Base-by-base conservation (phyloP, 2,329 filamentous ascomycete genomes). In the Aspergillus udagawae region DNA sequence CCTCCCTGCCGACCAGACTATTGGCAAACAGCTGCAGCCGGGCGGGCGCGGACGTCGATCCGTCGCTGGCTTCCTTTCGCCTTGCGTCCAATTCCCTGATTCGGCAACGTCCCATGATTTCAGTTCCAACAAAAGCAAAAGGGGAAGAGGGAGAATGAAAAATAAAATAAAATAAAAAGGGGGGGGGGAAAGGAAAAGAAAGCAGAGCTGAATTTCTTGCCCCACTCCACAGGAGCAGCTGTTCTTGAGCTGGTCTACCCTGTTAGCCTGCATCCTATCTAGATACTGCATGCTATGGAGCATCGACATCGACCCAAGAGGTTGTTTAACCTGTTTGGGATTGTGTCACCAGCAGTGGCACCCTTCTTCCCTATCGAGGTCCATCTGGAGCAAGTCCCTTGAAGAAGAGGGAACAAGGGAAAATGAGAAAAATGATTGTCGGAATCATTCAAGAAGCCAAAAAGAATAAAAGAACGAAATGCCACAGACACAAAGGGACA, bases 31-130 rank as follows among this genome's bases (percentile, higher is more conserved):
- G 67, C 66, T 65, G 67, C 59, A 59, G 21, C 60, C 57, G 63
- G 60, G 53, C 66, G 66, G 67, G 65, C 65, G 57, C 68, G 69
- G 64, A 65, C 67, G 71, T 73, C 71, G 71, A 73, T 72, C 71
- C 65, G 64, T 65, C 51, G 57, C 59, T 65, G 64, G 62, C 63
- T 67, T 67, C 62, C 61, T 62, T 55, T 62, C 59, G 63, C 70
- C 67, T 72, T 72, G 63, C 68, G 61, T 69, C 63, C 57, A 49
- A 54, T 44, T 57, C 58, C 58, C 62, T 68, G 67, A 70, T 73
- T 70, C 44, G 64, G 67, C 56, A 7, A 38, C 32, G 17, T 38
- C 32, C 32, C 32, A 63, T 65, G 54, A 53, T 41, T 35, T 27
- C 50, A 55, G 23, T 50, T 32, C 9, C 4, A 17, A 9, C 48